A percentile compares a stretch with the other conserved stretches of the same genome.
phyloP scores from a whole-genome alignment of 805 yeast genomes.

The Candida boleticola region DNA sequence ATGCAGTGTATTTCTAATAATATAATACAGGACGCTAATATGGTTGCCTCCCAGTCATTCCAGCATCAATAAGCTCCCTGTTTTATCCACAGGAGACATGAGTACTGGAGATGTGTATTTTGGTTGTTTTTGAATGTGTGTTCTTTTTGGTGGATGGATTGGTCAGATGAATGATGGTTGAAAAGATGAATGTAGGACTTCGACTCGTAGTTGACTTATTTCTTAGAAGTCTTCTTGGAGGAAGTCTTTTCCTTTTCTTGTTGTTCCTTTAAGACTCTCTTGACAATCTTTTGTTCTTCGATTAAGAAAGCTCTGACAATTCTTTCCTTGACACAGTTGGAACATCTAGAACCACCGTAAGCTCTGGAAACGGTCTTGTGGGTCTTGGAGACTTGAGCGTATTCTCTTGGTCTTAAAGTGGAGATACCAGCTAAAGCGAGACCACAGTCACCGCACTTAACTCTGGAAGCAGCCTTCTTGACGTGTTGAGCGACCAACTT shows the following conservation, averaged over 20 bases:
- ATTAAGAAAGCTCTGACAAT: constrained; percentile 99
- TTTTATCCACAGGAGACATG: too few species aligned
- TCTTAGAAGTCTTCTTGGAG: constrained; percentile 12
- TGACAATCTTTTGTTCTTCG: constrained; percentile 99
- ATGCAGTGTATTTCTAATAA: constrained; percentile 4
- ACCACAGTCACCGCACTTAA: constrained; percentile 89
- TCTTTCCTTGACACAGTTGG: constrained; percentile 99
- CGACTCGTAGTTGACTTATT: constrained; percentile 4
- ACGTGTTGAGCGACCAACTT: constrained; percentile 96
- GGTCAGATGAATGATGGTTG: too few species aligned
- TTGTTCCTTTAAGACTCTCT: constrained; percentile 97
- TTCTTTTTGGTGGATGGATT: too few species aligned
- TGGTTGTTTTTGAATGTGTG: too few species aligned
- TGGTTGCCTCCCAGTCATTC: too few species aligned
- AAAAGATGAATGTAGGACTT: too few species aligned
- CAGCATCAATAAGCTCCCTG: too few species aligned
- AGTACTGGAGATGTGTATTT: constrained; percentile 1
- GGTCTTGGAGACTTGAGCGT: constrained; percentile 92
- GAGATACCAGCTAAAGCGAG: constrained; percentile 81
- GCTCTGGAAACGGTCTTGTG: constrained; percentile 99
- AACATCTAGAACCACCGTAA: constrained; percentile 99
- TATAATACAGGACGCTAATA: constrained; percentile 2
- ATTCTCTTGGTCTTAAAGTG: constrained; percentile 97
- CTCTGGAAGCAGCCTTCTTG: constrained; percentile 85
- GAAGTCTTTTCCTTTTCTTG: constrained; percentile 77